Evolutionary conservation across 1,284 basidiomycete species (phyloP).

Genomic region (Ceratorhiza oryzae-sativae): DNA sequence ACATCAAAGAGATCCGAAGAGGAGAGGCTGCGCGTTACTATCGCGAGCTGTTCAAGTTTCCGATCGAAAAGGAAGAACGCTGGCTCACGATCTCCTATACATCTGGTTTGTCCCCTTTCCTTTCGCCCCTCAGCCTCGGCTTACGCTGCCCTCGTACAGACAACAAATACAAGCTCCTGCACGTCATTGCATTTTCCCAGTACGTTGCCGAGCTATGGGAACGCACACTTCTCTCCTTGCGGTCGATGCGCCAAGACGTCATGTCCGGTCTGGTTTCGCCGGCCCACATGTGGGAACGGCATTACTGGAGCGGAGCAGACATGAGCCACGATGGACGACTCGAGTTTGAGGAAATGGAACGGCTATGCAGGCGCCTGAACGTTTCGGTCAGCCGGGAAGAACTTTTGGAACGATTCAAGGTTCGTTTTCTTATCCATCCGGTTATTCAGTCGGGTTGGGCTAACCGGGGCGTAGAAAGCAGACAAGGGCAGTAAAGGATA

Average conservation of each 20-base stretch:
- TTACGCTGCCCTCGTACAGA: conserved; percentile 51
- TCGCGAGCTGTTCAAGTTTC: conserved; percentile 75
- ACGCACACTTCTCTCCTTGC: conserved; percentile 63
- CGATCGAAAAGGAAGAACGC: conserved; percentile 64
- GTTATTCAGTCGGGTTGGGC: no score
- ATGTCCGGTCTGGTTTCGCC: conserved; percentile 62
- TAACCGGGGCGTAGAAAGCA: conserved; percentile 60
- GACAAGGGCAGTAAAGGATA: conserved; percentile 69
- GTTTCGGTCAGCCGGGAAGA: conserved; percentile 71
- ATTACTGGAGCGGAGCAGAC: conserved; percentile 81
- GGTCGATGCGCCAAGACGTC: conserved; percentile 68
- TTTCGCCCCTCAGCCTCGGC: neutral
- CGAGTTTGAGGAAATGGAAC: conserved; percentile 75
- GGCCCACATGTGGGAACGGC: conserved; percentile 72
- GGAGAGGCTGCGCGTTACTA: conserved; percentile 79
- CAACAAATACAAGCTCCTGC: conserved; percentile 88
- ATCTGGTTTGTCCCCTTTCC: conserved; percentile 41
- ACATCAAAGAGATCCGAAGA: conserved; percentile 89
- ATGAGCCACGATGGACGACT: conserved; percentile 68
- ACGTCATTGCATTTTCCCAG: conserved; percentile 79
- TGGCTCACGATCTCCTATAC: conserved; percentile 85
- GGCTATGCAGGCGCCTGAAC: conserved; percentile 77
- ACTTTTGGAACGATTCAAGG: conserved; percentile 70
- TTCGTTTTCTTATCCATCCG: conserved; percentile 47
- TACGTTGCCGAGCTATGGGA: conserved; percentile 77